Evolutionary conservation across 2,329 filamentous ascomycete species (phyloP).

Genomic region (Penicillium janthinellum): DNA sequence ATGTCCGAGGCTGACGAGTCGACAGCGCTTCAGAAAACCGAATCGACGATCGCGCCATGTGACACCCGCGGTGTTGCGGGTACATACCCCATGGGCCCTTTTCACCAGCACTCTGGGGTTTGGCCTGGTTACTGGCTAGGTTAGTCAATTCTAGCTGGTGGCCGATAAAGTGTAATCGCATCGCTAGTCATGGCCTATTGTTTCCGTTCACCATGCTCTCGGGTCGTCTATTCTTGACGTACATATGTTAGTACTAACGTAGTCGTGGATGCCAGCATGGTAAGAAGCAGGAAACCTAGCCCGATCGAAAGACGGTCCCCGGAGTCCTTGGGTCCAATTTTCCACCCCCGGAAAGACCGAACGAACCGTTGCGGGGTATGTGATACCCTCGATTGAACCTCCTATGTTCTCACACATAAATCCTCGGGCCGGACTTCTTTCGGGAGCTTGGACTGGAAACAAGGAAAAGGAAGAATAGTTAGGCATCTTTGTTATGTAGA

Average conservation of each 20-base stretch:
- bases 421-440: not conserved
- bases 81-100: not conserved
- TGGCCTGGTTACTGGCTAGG: not conserved
- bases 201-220: not conserved
- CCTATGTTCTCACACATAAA: not conserved
- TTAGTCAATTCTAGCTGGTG: not conserved
- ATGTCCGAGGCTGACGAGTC: slow-evolving; percentile 18
- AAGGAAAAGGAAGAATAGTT: not conserved
- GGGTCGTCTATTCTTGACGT: not conserved
- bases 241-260: not conserved
- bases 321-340: too few relatives aligned
- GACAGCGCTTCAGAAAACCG: slow-evolving; percentile 4
- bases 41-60: slow-evolving; percentile 22
- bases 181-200: not conserved
- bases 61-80: slow-evolving; percentile 3
- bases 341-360: not conserved
- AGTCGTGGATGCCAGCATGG: not conserved
- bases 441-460: not conserved
- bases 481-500: not conserved
- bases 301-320: not conserved
- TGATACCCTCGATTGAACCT: slow-evolving; percentile 3
- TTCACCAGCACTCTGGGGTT: not conserved
- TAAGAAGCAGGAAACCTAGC: not conserved
- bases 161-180: not conserved
- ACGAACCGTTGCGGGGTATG: not conserved